phyloP scores from a whole-genome alignment of 140 eudicot genomes.

The Stevia rebaudiana region DNA sequence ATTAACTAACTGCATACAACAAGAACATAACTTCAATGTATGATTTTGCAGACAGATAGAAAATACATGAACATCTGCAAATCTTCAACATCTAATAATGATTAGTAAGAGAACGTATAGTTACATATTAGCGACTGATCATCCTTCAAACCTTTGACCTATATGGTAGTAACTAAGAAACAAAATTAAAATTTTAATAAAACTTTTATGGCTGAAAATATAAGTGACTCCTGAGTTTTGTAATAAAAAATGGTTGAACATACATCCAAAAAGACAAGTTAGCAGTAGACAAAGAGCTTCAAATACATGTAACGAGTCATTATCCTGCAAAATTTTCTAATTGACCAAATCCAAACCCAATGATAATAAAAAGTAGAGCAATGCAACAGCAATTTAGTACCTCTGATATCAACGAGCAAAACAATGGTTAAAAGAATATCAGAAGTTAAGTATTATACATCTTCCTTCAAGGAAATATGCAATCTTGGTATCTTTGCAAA shows the following conservation, averaged over 20 bases:
- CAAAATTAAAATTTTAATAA: neutral
- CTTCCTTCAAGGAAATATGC: neutral
- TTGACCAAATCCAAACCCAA: neutral
- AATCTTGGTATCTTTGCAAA: neutral
- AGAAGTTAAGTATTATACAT: neutral
- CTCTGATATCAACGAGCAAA: neutral
- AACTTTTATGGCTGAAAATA: conserved; percentile 2
- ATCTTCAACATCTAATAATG: neutral
- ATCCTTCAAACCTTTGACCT: neutral
- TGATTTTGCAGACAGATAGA: conserved; percentile 2
- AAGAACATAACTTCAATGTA: conserved; percentile 19
- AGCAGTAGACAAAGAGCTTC: neutral
- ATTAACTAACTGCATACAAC: conserved; percentile 15
- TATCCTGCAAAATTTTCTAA: neutral
- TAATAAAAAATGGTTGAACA: neutral
- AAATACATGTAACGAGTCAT: neutral
- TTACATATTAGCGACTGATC: neutral
- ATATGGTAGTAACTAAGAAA: neutral
- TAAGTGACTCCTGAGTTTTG: neutral
- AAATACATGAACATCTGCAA: neutral
- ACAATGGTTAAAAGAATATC: neutral
- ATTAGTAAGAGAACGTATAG: neutral
- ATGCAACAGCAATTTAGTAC: neutral
- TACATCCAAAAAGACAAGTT: neutral
- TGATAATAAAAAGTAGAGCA: neutral